phyloP scores from a whole-genome alignment of 192 early-diverging fungal genomes.

The Paraglomus occultum region DNA sequence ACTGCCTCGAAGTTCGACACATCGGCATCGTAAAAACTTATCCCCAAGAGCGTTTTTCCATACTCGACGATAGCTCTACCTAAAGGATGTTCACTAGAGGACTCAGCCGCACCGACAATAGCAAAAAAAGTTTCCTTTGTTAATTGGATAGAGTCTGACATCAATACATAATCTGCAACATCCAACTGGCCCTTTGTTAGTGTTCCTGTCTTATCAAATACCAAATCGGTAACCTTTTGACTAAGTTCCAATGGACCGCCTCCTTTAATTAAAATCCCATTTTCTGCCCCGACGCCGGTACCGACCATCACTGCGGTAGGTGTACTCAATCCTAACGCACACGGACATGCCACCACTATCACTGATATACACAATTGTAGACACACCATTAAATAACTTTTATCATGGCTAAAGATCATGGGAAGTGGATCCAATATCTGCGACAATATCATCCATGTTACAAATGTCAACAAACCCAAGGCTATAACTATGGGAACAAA shows the following conservation, averaged over 20 bases:
- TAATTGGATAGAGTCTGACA: conserved; percentile 34
- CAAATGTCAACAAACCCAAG: conserved; percentile 69
- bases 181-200: conserved; percentile 75
- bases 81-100: conserved; percentile 85
- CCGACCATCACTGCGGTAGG: conserved; percentile 99
- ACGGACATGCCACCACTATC: conserved; percentile 96
- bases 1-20: conserved; percentile 63
- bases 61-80: conserved; percentile 72
- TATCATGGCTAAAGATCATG: conserved; percentile 41
- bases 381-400: conserved; percentile 73
- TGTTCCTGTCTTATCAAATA: conserved; percentile 99
- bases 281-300: conserved; percentile 91
- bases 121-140: conserved; percentile 52
- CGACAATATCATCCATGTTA: conserved; percentile 71
- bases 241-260: conserved; percentile 83
- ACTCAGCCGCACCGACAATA: conserved; percentile 78
- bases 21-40: conserved; percentile 38
- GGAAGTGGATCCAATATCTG: conserved; percentile 43
- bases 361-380: conserved; percentile 92
- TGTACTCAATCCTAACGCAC: conserved; percentile 92
- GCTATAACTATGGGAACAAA: conserved; percentile 89
- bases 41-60: conserved; percentile 47
- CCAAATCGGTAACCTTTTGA: conserved; percentile 75
- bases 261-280: conserved; percentile 97
- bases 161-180: conserved; percentile 52